Evolutionary conservation across 768 basidiomycete species (phyloP).

Genomic region (Coprinopsis strossmayeri): DNA sequence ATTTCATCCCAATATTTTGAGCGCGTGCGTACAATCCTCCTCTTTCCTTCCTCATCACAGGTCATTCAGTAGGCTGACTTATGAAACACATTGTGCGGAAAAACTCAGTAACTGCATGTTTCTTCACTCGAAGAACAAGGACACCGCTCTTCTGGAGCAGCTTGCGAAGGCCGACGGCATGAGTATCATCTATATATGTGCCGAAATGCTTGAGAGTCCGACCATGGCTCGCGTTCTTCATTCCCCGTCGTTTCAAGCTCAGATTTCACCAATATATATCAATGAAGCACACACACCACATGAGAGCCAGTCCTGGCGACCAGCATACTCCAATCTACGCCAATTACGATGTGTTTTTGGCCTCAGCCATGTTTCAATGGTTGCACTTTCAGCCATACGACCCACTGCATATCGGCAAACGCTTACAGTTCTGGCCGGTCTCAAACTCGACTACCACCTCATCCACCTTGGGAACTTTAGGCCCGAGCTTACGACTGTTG

Average conservation of each 20-base stretch:
- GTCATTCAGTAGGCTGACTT: no score
- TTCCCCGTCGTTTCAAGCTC: constrained; percentile 12
- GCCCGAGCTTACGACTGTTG: constrained; percentile 18
- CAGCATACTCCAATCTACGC: constrained; percentile 11
- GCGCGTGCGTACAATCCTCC: no score
- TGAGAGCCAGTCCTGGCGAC: constrained; percentile 13
- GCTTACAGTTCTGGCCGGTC: constrained; percentile 6
- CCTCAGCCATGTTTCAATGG: constrained; percentile 7
- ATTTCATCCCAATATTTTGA: no score
- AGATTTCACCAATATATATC: constrained; percentile 17
- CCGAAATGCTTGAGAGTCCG: constrained; percentile 22
- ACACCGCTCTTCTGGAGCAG: constrained; percentile 3
- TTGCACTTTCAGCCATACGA: constrained; percentile 14
- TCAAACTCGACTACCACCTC: constrained; percentile 11
- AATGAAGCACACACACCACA: constrained; percentile 17
- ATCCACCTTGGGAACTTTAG: constrained; percentile 17
- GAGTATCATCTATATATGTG: constrained; percentile 17
- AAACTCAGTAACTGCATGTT: no score
- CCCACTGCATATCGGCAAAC: constrained; percentile 12
- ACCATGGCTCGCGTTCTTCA: constrained; percentile 14
- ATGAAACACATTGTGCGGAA: no score
- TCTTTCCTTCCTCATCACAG: no score
- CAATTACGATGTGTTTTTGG: constrained; percentile 13
- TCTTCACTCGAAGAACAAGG: constrained; percentile 12
- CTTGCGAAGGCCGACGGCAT: constrained; percentile 10